Evolutionary conservation across 768 basidiomycete species (phyloP).

Genomic region (Lanmaoa rubissima): DNA sequence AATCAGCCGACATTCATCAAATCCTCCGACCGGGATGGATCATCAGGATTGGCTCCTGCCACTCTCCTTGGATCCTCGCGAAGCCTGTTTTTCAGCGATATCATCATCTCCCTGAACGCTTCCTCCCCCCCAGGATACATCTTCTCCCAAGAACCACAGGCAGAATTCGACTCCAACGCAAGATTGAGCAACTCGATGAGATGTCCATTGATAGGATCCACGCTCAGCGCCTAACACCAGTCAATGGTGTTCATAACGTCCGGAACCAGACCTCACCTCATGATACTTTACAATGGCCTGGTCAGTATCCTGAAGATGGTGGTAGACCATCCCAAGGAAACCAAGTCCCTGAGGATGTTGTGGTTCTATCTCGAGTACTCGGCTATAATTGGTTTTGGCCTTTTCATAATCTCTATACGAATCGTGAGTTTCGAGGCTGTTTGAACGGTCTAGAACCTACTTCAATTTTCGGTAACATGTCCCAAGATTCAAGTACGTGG

Average conservation of each 20-base stretch:
- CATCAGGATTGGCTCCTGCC: constrained; percentile 10
- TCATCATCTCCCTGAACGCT: constrained; percentile 35
- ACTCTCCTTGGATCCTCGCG: constrained; percentile 24
- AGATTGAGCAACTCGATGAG: constrained; percentile 79
- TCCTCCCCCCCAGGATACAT: constrained; percentile 35
- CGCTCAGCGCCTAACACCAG: constrained; percentile 60
- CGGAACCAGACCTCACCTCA: constrained; percentile 53
- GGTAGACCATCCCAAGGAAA: constrained; percentile 86
- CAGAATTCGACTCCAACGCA: constrained; percentile 59
- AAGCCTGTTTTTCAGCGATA: constrained; percentile 29
- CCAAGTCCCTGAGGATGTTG: constrained; percentile 77
- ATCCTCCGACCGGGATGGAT: constrained; percentile 24
- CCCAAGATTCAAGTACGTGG: constrained; percentile 90
- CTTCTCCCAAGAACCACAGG: constrained; percentile 34
- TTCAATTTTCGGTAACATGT: constrained; percentile 81
- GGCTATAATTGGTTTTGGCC: constrained; percentile 71
- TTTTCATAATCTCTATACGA: constrained; percentile 50
- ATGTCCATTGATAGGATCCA: constrained; percentile 81
- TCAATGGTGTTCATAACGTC: constrained; percentile 1
- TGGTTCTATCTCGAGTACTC: constrained; percentile 86
- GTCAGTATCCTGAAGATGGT: constrained; percentile 69
- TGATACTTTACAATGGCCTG: constrained; percentile 90
- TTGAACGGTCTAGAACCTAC: constrained; percentile 40
- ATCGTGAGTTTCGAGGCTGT: constrained; percentile 7
- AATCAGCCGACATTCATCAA: constrained; percentile 33